Percentiles rank a stretch among this genome's conserved stretches.
phyloP scores from a whole-genome alignment of 2,329 filamentous ascomycete genomes.

The Graphium sp. region DNA sequence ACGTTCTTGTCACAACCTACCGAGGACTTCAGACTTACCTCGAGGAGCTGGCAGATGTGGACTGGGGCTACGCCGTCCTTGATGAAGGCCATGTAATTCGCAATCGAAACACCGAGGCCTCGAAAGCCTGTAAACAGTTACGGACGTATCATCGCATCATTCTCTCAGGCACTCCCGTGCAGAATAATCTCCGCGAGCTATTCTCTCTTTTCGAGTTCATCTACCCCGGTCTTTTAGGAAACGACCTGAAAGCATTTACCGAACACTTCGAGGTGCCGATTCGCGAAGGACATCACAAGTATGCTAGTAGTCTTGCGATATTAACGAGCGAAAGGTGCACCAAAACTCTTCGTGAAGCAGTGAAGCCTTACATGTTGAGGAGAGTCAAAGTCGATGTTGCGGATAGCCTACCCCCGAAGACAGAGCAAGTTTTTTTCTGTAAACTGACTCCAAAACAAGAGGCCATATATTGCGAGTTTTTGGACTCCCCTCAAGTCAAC shows the following conservation, averaged over 20 bases:
- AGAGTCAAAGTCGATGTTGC: slow-evolving; percentile 89
- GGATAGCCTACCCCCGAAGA: slow-evolving; percentile 86
- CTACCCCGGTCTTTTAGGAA: slow-evolving; percentile 89
- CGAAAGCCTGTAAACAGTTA: slow-evolving; percentile 86
- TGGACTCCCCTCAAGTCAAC: slow-evolving; percentile 7
- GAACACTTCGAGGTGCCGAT: slow-evolving; percentile 91
- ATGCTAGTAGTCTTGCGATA: slow-evolving; percentile 84
- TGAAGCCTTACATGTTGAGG: slow-evolving; percentile 84
- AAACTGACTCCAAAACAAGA: slow-evolving; percentile 50
- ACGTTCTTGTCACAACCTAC: slow-evolving; percentile 91
- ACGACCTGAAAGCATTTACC: slow-evolving; percentile 69
- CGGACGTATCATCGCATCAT: slow-evolving; percentile 83
- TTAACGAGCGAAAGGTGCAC: slow-evolving; percentile 91
- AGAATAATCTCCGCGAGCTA: slow-evolving; percentile 87
- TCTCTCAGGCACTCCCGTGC: slow-evolving; percentile 89
- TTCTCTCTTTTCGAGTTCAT: slow-evolving; percentile 98
- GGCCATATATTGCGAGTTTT: slow-evolving; percentile 5
- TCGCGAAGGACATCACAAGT: slow-evolving; percentile 81
- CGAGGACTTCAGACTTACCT: slow-evolving; percentile 88
- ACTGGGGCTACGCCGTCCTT: slow-evolving; percentile 88
- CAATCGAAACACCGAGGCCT: slow-evolving; percentile 89
- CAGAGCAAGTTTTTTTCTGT: slow-evolving; percentile 89
- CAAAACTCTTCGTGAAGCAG: slow-evolving; percentile 82
- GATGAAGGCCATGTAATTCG: slow-evolving; percentile 98
- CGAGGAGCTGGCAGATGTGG: slow-evolving; percentile 60